phyloP scores from a whole-genome alignment of 371 early-diverging fungal species.

The Entomophthora muscae region DNA sequence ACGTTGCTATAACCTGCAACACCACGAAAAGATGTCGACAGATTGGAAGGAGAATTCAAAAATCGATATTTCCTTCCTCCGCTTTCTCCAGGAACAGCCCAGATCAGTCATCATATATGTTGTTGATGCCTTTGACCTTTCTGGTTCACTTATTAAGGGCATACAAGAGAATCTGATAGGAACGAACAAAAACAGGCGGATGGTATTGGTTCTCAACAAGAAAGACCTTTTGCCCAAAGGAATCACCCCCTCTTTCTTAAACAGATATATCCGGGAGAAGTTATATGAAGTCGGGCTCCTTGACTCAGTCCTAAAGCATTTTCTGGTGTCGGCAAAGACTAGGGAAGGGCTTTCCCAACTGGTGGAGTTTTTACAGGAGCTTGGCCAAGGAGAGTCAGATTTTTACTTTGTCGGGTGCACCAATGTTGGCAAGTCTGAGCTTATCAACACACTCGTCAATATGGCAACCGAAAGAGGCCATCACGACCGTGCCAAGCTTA shows the following conservation, averaged over 20 bases:
- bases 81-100: not conserved
- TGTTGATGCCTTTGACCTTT: constrained; percentile 2
- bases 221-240: constrained; percentile 39
- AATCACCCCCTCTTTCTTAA: constrained; percentile 27
- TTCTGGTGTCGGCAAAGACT: constrained; percentile 42
- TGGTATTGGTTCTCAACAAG: constrained; percentile 43
- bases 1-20: not conserved
- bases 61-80: not conserved
- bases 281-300: constrained; percentile 20
- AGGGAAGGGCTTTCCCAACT: constrained; percentile 33
- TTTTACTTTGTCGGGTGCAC: constrained; percentile 48
- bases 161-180: not conserved
- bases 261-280: constrained; percentile 31
- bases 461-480: constrained; percentile 19
- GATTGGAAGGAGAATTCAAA: constrained; percentile 1
- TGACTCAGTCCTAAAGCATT: constrained; percentile 21
- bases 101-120: not conserved
- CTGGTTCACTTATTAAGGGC: not conserved
- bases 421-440: constrained; percentile 53
- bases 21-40: not conserved
- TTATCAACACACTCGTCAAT: constrained; percentile 36
- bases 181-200: not conserved
- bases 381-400: constrained; percentile 31
- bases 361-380: constrained; percentile 22
- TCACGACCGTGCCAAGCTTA: constrained; percentile 14